Evolutionary conservation across 257 asterid species (phyloP), one percentile per base, ranked within the genome.

Genomic region (Solanum ahanhuiri): DNA sequence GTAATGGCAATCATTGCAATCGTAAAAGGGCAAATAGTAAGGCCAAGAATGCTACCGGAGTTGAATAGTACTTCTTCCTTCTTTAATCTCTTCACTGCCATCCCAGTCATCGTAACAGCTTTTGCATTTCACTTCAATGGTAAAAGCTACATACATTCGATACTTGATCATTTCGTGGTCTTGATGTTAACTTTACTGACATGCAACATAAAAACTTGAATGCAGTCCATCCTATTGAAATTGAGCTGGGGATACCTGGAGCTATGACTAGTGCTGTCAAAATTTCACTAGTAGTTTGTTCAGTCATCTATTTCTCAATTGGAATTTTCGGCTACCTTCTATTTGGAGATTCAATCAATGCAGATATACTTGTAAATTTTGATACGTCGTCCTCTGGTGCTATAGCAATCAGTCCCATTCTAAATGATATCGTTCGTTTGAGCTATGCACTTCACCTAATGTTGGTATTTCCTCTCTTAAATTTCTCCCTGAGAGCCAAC

Each of bases 301-400:
- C 93, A 20, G 92, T 87, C n/a, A 88, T 96, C 87, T 95, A 96
- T 85, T 94, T 91, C 45, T 81, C 94, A 7, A 92, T 96, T 4
- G 99, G 99, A 60, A 89, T 95, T 5, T 95, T 96, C 37, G 98
- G 98, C n/a, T 96, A 96, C 90, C 98, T 96, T 81, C 92, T 96
- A 10, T 96, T 96, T 45, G 99, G 98, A 15, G 99, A 96, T 4
- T 91, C 96, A 9, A 96, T 95, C 83, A 92, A 91, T 93, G 98
- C 92, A 75, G 99, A 95, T 91, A 93, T 96, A 84, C 96, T 96
- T 4, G 98, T 96, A 75, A 96, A 96, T 86, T 96, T 96, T 58
- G 97, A 93, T 43, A 89, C 81, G 76, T 85, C 83, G 72, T 85
- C 87, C 28, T 87, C 95, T 22, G 95, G 43, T 35, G 22, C 95